These are phyloP conservation scores for Lodderomyces beijingensis DNA, from an alignment of 1,139 yeast species.

Conservation along the genomic window DNA sequence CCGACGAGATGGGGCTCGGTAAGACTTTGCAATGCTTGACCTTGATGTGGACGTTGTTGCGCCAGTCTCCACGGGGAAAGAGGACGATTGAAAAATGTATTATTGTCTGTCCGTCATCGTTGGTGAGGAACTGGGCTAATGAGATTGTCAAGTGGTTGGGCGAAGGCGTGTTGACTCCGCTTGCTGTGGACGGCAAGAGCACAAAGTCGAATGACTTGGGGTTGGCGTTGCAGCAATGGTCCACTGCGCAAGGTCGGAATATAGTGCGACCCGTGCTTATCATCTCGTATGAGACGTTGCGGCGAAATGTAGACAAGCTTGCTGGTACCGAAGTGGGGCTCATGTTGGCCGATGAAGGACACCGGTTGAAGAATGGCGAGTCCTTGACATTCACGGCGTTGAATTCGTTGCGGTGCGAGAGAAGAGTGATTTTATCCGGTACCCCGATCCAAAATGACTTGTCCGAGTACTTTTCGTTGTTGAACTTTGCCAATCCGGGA, in stretches of 20 bases:
- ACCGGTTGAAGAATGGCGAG: slow-evolving; percentile 89
- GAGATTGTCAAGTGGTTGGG: slow-evolving; percentile 96
- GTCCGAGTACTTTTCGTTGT: slow-evolving; percentile 86
- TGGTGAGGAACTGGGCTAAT: slow-evolving; percentile 97
- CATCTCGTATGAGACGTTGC: slow-evolving; percentile 90
- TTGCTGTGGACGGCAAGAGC: slow-evolving; percentile 88
- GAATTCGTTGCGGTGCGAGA: slow-evolving; percentile 72
- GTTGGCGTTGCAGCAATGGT: slow-evolving; percentile 77
- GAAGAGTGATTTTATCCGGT: slow-evolving; percentile 92
- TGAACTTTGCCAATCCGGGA: slow-evolving; percentile 94
- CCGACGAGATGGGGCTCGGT: slow-evolving; percentile 98
- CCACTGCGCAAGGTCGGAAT: slow-evolving; percentile 80
- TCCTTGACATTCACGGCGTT: slow-evolving; percentile 88
- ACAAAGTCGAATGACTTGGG: slow-evolving; percentile 67
- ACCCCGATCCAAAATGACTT: slow-evolving; percentile 97
- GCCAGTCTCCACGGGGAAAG: slow-evolving; percentile 87
- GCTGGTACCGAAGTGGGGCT: slow-evolving; percentile 82
- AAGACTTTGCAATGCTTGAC: slow-evolving; percentile 92
- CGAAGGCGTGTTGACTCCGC: slow-evolving; percentile 78
- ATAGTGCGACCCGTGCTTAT: slow-evolving; percentile 91
- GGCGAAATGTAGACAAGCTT: slow-evolving; percentile 78
- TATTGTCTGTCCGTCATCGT: slow-evolving; percentile 92
- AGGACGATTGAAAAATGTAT: slow-evolving; percentile 85
- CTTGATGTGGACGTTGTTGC: slow-evolving; percentile 87
- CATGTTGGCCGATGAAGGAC: slow-evolving; percentile 94